Evolutionary conservation across 1,284 basidiomycete species (phyloP).

Genomic region (Naganishia liquefaciens): DNA sequence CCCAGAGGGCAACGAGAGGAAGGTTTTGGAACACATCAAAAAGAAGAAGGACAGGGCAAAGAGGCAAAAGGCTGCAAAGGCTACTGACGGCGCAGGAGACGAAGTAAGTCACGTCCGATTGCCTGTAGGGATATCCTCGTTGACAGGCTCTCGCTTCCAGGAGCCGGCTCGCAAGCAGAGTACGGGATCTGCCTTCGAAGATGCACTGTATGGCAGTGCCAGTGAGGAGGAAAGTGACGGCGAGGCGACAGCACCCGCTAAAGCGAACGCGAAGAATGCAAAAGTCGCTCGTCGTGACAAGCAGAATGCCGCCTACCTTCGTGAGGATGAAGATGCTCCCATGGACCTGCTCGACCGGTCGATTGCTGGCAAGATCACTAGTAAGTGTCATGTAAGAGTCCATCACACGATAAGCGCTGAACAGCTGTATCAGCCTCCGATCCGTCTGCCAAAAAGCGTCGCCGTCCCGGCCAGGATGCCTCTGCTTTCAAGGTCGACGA

Average conservation of each 20-base stretch:
- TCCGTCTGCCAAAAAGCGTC: slow-evolving; percentile 55
- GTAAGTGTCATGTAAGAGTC: slow-evolving; percentile 53
- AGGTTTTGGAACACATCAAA: slow-evolving; percentile 83
- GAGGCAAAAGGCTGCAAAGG: slow-evolving; percentile 63
- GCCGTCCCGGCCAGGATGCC: slow-evolving; percentile 83
- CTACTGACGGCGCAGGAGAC: slow-evolving; percentile 58
- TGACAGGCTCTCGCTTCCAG: background rate
- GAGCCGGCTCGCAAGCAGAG: slow-evolving; percentile 36
- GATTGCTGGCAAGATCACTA: slow-evolving; percentile 71
- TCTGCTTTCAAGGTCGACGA: slow-evolving; percentile 83
- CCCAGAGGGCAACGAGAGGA: slow-evolving; percentile 70
- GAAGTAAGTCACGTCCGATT: slow-evolving; percentile 54
- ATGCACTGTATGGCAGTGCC: slow-evolving; percentile 91
- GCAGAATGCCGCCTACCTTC: slow-evolving; percentile 60
- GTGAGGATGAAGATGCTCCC: slow-evolving; percentile 88
- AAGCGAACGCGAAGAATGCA: slow-evolving; percentile 49
- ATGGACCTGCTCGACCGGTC: slow-evolving; percentile 87
- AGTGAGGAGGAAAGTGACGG: slow-evolving; percentile 77
- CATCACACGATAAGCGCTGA: slow-evolving; percentile 19
- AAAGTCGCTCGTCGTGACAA: slow-evolving; percentile 41
- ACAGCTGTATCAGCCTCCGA: slow-evolving; percentile 54
- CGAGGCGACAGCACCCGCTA: slow-evolving; percentile 53
- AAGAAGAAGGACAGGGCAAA: slow-evolving; percentile 90
- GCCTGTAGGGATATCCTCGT: background rate
- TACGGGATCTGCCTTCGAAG: slow-evolving; percentile 87